phyloP scores from a whole-genome alignment of 805 yeast genomes.

The Saccharomycopsis fermentans region DNA sequence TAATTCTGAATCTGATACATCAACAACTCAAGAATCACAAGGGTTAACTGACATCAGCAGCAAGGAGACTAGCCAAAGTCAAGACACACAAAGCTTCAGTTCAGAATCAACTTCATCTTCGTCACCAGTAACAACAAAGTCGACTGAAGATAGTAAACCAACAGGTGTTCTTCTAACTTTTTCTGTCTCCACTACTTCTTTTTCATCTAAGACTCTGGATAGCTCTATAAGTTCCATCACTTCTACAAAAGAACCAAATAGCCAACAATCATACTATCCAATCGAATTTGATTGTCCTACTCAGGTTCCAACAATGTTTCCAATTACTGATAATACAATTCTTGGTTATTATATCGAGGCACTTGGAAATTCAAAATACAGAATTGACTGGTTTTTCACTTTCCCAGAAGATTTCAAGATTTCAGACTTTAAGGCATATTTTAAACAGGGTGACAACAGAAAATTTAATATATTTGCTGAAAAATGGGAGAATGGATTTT shows the following conservation, averaged over 20 bases:
- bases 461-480: constrained; percentile 5
- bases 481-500: constrained; percentile 9
- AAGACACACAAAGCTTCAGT: too few relatives aligned
- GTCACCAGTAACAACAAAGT: neutral
- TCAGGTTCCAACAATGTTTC: constrained; percentile 6
- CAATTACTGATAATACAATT: constrained; percentile 3
- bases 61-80: too few relatives aligned
- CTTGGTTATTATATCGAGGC: constrained; percentile 12
- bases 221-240: neutral
- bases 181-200: neutral
- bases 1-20: too few relatives aligned
- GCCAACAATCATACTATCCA: constrained; percentile 3
- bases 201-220: neutral
- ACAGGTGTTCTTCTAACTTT: neutral
- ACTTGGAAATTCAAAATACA: neutral
- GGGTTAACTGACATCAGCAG: too few relatives aligned
- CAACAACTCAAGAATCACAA: too few relatives aligned
- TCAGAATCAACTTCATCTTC: neutral
- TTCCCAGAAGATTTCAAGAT: neutral
- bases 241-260: neutral
- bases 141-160: neutral
- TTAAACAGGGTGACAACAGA: neutral
- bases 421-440: neutral
- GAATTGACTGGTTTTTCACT: constrained; percentile 14
- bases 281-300: constrained; percentile 5